Evolutionary conservation across 1,139 yeast species (phyloP).

Genomic region (Zygoascus sp.): DNA sequence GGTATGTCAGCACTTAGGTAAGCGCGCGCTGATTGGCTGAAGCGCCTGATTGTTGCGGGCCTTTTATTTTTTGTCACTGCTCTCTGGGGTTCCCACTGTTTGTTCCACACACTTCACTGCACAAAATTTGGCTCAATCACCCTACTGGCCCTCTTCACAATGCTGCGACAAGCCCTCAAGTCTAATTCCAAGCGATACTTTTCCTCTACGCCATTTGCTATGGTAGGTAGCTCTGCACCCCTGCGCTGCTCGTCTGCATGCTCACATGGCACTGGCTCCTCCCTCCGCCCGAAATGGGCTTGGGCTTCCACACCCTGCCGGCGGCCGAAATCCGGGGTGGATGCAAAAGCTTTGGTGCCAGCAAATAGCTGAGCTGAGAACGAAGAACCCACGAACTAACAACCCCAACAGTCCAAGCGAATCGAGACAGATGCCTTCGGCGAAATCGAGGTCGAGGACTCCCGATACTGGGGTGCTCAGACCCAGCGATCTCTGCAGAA

Average conservation of each 20-base stretch:
- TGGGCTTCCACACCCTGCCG: too few relatives aligned
- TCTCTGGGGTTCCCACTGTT: not conserved
- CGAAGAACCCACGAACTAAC: not conserved
- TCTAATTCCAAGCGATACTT: constrained; percentile 4
- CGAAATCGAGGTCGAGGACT: constrained; percentile 80
- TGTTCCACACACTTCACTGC: not conserved
- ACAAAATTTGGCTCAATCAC: too few relatives aligned
- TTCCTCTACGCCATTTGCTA: constrained; percentile 11
- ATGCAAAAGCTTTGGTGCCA: too few relatives aligned
- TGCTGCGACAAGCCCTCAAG: constrained; percentile 8
- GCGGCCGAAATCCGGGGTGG: constrained; percentile 8
- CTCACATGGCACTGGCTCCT: too few relatives aligned
- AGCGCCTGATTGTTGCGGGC: not conserved
- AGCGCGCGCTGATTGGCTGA: constrained; percentile 5
- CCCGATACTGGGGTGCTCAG: constrained; percentile 96
- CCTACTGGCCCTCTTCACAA: not conserved
- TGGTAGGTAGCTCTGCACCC: too few relatives aligned
- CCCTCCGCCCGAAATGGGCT: too few relatives aligned
- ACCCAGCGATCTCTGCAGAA: constrained; percentile 84
- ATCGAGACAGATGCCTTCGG: constrained; percentile 95
- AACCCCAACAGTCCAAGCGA: constrained; percentile 41
- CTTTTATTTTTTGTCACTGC: not conserved
- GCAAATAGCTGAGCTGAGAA: not conserved
- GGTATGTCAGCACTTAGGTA: not conserved
- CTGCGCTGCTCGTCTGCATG: too few relatives aligned